Evolutionary conservation across 306 rosid genomes (phyloP).

Genomic region (Gastrolobium bilobum): DNA sequence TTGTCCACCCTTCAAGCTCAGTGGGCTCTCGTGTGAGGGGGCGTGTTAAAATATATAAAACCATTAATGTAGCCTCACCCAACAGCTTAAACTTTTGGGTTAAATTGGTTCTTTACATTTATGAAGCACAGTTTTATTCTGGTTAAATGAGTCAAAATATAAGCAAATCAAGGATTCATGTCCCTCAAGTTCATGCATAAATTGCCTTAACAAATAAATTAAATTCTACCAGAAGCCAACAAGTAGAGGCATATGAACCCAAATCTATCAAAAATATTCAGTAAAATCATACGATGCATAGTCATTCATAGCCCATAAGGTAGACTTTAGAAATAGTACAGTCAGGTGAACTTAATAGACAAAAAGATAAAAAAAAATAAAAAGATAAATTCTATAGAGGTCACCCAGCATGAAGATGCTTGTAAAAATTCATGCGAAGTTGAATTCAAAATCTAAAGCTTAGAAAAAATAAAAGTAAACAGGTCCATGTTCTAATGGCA

Average conservation of each 20-base stretch:
- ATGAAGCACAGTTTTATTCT: background rate
- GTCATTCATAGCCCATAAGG: background rate
- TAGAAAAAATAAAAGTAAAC: conserved; percentile 1
- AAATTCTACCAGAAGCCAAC: background rate
- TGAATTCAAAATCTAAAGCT: conserved; percentile 1
- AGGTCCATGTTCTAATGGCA: conserved; percentile 12
- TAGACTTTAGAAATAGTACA: conserved; percentile 19
- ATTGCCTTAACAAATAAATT: background rate
- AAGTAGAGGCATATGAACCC: background rate
- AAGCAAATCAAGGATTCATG: no score
- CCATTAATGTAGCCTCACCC: no score
- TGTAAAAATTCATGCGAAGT: background rate
- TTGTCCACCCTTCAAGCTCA: no score
- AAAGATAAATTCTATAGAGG: no score
- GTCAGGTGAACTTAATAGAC: conserved; percentile 8
- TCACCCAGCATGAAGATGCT: background rate
- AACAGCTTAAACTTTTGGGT: no score
- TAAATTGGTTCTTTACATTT: no score
- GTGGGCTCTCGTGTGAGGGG: no score
- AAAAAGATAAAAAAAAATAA: background rate
- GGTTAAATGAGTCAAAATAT: conserved; percentile 5
- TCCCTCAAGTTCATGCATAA: conserved; percentile 23
- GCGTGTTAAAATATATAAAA: no score
- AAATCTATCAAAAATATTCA: conserved; percentile 1
- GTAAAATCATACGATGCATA: conserved; percentile 3